Evolutionary conservation across 257 asterid species (phyloP).

Genomic region (Hygrophila difformis): DNA sequence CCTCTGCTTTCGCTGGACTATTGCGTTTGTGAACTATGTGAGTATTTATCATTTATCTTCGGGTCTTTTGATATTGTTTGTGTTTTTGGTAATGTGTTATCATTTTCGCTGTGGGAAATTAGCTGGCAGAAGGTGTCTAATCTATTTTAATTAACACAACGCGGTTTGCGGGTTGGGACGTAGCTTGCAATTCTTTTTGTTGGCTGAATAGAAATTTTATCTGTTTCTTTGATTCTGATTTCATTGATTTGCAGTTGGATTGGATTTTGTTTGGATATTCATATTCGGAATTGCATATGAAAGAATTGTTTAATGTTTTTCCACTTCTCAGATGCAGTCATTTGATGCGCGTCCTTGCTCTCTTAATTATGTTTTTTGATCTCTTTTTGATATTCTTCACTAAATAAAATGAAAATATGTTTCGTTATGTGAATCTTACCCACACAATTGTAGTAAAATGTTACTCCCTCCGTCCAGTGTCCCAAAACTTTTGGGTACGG

Average conservation of each 20-base stretch:
- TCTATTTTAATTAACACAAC: not conserved
- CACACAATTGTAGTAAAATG: too few species aligned
- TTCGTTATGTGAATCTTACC: too few species aligned
- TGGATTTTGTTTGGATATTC: not conserved
- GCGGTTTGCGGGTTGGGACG: not conserved
- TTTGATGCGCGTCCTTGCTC: not conserved
- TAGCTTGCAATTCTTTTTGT: not conserved
- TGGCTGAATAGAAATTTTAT: too few species aligned
- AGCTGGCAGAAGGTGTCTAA: not conserved
- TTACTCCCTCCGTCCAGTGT: too few species aligned
- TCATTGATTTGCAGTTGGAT: not conserved
- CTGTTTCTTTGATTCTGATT: too few species aligned
- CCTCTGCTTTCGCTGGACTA: too few species aligned
- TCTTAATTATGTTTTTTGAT: not conserved
- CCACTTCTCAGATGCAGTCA: constrained; percentile 1
- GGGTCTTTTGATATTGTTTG: not conserved
- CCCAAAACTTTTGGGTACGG: too few species aligned
- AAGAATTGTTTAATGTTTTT: not conserved
- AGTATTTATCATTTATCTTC: too few species aligned
- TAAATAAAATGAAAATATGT: too few species aligned
- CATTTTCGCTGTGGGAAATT: not conserved
- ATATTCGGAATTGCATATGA: not conserved
- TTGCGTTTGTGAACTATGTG: too few species aligned
- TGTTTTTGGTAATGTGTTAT: not conserved
- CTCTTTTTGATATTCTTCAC: too few species aligned